Evolutionary conservation across 345 rosid species (phyloP), one percentile per base, ranked within the genome.

Genomic region (Capsella bursapastoris): DNA sequence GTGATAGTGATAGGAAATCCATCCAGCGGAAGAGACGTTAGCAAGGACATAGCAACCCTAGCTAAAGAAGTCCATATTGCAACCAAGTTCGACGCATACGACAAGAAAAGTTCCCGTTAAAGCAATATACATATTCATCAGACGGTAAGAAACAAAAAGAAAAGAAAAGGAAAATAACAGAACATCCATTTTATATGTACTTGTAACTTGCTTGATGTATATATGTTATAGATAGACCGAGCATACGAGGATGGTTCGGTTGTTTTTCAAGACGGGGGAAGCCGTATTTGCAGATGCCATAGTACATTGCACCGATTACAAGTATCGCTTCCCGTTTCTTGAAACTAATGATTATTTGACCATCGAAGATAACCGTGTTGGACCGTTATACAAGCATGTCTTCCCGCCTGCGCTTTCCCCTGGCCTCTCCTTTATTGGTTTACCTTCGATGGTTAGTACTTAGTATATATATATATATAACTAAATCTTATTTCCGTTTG

Each of bases 31-130:
- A 16, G 27, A 7, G 52, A 48, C 10, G 16, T 48, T 48, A 48
- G 52, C 27, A 48, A 16, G 52, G 52, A 48, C 11, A 48, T 48
- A 48, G 27, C 53, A 48, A 16, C 27, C 11, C 27, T 48, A 16
- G 27, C 53, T 7, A 48, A 16, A 48, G 53, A 48, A 48, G 53
- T 48, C 27, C 53, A 48, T 48, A 16, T 48, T 48, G 53, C 53
- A 48, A 10, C 53, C 16, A 48, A 48, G 3, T 16, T 10, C 2
- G 11, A 48, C 16, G 53, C 27, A 8, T 16, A 15, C 53, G 2
- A 7, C 7, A 48, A 48, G 2, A 10, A 48, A 15, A 48, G 11
- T 16, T 48, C 53, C 2, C 2, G 4, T 48, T 48, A 48, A 7
- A 48, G 53, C 53, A 48, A 48, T 16, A 8, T 48, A 3, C 12